Base-by-base conservation (phyloP, 108 stramenopile genomes). In the Nitzschia palea region DNA sequence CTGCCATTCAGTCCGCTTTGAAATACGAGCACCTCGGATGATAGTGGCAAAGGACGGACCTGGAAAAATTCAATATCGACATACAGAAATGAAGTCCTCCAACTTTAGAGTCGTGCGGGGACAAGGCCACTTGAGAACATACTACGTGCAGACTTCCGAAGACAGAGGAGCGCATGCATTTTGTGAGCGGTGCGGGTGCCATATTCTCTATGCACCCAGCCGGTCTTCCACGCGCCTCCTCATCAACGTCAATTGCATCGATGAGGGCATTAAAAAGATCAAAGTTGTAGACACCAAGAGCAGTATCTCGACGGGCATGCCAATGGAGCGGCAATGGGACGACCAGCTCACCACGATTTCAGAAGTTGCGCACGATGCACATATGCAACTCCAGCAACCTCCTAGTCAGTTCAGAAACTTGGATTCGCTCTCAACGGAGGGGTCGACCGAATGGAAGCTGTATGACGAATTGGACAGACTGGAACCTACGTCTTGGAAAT, bases 161-260 rank as follows among this genome's bases (percentile, higher is more conserved):
- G 62, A 72, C 27, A 53, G 67, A 48, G 54, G 77, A n/a, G 90
- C 90, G 12, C 86, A 89, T 67, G 72, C 78, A 43, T 92, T 92
- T 65, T 92, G 90, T 60, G 65, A 62, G 0, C 80, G 73, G 42
- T 92, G 90, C 70, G 90, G 87, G 14, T 86, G 85, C 17, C 86
- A 92, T 44, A 63, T 92, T 55, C 53, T 92, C 15, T 81, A 76
- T 51, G 90, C 90, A 25, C 81, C 87, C 22, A 65, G 76, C 61
- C 69, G 72, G 42, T 44, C 47, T 23, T 67, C 81, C 28, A 71
- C 68, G 9, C 56, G 57, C 30, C 55, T 92, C 57, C 70, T 75
- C 37, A 78, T 92, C 42, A 92, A 92, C 70, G 80, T 83, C 17
- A 66, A 86, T 54, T 92, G 86, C 58, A 65, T 92, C 15, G 69